A percentile compares a stretch with the other conserved stretches of the same genome.
These are phyloP conservation scores for Sporothrix pseudoabietina DNA, from an alignment of 2,329 filamentous ascomycete genomes.

Conservation along the genomic window DNA sequence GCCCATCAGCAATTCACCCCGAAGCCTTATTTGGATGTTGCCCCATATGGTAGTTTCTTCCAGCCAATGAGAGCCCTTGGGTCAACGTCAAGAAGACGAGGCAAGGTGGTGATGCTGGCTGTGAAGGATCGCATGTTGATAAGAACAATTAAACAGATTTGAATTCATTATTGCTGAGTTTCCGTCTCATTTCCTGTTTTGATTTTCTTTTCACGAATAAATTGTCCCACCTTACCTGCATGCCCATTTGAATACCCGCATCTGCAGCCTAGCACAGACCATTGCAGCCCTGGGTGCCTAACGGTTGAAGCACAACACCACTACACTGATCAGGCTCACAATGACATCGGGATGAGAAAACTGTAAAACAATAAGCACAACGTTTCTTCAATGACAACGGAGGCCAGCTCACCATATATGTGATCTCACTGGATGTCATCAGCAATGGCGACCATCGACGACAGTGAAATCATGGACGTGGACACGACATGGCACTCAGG, in stretches of 20 bases:
- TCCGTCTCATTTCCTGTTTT: too few species aligned
- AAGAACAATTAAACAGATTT: background rate
- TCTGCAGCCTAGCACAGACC: background rate
- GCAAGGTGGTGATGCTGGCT: too few species aligned
- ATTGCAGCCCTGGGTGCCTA: background rate
- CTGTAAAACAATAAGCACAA: too few species aligned
- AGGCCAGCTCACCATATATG: background rate
- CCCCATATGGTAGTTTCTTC: too few species aligned
- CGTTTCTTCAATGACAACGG: too few species aligned
- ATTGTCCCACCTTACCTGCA: background rate
- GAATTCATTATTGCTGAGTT: too few species aligned
- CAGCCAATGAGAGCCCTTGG: too few species aligned
- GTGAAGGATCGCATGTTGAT: background rate
- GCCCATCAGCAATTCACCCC: too few species aligned
- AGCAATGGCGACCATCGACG: too few species aligned
- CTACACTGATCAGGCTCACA: background rate
- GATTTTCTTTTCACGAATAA: background rate
- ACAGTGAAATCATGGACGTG: too few species aligned
- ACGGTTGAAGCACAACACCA: background rate
- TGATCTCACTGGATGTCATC: background rate
- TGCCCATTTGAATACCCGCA: background rate
- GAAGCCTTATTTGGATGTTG: too few species aligned
- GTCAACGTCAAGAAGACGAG: background rate
- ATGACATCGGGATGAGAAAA: background rate
- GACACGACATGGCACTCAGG: background rate